A percentile compares a stretch with the other conserved stretches of the same genome.
phyloP scores from a whole-genome alignment of 352 stramenopile genomes.

The Phytophthora multivora region DNA sequence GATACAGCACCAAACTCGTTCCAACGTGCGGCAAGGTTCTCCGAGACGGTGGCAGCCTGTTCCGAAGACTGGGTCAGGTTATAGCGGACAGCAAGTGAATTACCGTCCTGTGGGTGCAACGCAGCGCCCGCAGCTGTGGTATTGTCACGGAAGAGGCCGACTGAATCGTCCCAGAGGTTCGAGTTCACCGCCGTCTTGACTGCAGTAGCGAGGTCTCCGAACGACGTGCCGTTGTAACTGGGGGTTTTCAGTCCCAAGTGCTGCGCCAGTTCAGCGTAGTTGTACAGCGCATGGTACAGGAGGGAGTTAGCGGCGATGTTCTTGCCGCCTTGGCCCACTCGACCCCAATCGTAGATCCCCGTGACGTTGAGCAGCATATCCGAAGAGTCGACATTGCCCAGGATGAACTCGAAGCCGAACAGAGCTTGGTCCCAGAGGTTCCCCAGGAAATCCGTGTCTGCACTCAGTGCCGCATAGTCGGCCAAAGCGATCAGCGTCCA shows the following conservation, averaged over 20 bases:
- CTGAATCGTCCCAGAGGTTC: slow-evolving; percentile 37
- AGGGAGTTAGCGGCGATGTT: slow-evolving; percentile 44
- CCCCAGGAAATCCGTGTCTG: slow-evolving; percentile 20
- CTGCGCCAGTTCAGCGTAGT: slow-evolving; percentile 17
- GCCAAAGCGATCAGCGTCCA: slow-evolving; percentile 44
- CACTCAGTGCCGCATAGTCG: slow-evolving; percentile 35
- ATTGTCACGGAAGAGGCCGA: slow-evolving; percentile 36
- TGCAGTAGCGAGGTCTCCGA: slow-evolving; percentile 19
- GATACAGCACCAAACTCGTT: slow-evolving; percentile 42
- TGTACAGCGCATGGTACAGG: slow-evolving; percentile 33
- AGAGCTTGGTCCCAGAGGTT: slow-evolving; percentile 32
- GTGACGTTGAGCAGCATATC: slow-evolving; percentile 40
- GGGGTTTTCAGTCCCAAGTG: slow-evolving; percentile 15
- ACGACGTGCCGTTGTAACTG: slow-evolving; percentile 30
- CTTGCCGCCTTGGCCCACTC: slow-evolving; percentile 42
- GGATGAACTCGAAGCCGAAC: slow-evolving; percentile 38
- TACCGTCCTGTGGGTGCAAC: slow-evolving; percentile 39
- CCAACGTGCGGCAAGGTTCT: slow-evolving; percentile 24
- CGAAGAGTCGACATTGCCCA: slow-evolving; percentile 28
- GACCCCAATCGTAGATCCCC: slow-evolving; percentile 32
- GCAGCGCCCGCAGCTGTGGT: slow-evolving; percentile 26
- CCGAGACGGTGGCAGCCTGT: slow-evolving; percentile 23
- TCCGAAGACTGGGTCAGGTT: slow-evolving; percentile 33
- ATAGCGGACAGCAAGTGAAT: slow-evolving; percentile 36
- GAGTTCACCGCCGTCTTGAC: slow-evolving; percentile 36